Base-by-base conservation (phyloP, 306 rosid species). In the Hylodesmum podocarpum region DNA sequence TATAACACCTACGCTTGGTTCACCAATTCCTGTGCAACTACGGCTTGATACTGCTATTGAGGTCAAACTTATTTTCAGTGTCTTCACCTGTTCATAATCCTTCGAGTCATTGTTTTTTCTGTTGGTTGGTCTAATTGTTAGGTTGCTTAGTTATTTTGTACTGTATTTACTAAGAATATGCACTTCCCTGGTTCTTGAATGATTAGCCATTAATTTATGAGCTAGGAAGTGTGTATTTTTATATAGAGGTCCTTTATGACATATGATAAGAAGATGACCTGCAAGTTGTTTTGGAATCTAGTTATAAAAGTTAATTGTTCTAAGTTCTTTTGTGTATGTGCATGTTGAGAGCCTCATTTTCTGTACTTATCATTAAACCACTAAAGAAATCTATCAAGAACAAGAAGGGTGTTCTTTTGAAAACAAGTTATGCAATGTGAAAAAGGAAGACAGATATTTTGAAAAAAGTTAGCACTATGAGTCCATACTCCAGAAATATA, bases 1-100 rank as follows among this genome's bases (percentile, higher is more conserved):
- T 66, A 88, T 90, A 81, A 84, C 92, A 58, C 96, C 94, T 19
- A 90, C 97, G 51, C 97, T 95, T 66, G 97, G 97, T 75, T 85
- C 93, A 8, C 97, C 97, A 14, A 85, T 92, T 81, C 92, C 91
- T 70, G 89, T 92, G 68, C 91, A 81, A 74, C 89, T 95, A 53
- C 93, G 90, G 71, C 84, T 63, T 53, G 97, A 95, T 86, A 86
- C 86, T 64, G 97, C 96, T 83, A 75, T 81, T 54, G 99, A 95
- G 99, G 99, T 92, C 73, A 79, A 50, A 50, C 33, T 46, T 75
- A 18, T 75, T 76, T 53, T 54, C 51, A 29, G 55, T 21, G 78
- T 27, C 34, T 68, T 66, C 40, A 11, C 21, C 55, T 31, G 3
- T 69, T 69, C 27, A 71, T n/a, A 24, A 46, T 66, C 59, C 55